phyloP scores from a whole-genome alignment of 306 rosid genomes.

The Malus orientalis region DNA sequence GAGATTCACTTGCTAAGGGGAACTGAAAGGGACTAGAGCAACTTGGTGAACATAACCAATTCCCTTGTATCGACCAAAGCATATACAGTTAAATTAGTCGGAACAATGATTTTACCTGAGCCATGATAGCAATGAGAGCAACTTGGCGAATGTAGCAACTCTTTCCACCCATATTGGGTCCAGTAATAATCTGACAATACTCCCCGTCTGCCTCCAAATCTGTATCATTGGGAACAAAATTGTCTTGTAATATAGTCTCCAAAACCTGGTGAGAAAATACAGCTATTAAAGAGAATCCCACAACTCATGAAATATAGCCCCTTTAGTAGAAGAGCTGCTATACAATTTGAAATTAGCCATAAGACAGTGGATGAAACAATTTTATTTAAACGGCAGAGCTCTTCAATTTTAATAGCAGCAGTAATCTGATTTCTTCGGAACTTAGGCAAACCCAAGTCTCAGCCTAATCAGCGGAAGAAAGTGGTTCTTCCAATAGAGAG shows the following conservation, averaged over 20 bases:
- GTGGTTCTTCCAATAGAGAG: not conserved
- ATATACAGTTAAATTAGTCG: not conserved
- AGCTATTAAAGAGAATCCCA: conserved; percentile 19
- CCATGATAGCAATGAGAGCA: conserved; percentile 84
- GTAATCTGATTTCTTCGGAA: not conserved
- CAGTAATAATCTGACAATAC: conserved; percentile 87
- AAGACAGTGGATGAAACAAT: not conserved
- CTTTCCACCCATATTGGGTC: conserved; percentile 98
- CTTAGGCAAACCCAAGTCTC: not conserved
- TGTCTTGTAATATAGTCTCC: conserved; percentile 66
- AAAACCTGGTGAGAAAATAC: conserved; percentile 54
- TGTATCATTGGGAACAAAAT: conserved; percentile 91
- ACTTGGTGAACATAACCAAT: no score
- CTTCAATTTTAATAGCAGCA: not conserved
- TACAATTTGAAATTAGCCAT: not conserved
- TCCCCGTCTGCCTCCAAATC: conserved; percentile 53
- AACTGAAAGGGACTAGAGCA: not conserved
- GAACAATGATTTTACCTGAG: conserved; percentile 58
- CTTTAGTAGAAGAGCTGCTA: not conserved
- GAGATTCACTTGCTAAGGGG: conserved; percentile 2
- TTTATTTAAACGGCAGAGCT: not conserved
- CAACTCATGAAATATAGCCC: not conserved
- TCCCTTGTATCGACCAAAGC: not conserved
- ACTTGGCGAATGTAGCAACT: conserved; percentile 98
- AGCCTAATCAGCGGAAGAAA: not conserved